Evolutionary conservation across 495 filamentous ascomycete species (phyloP).

Genomic region (Aspergillus indologenus): DNA sequence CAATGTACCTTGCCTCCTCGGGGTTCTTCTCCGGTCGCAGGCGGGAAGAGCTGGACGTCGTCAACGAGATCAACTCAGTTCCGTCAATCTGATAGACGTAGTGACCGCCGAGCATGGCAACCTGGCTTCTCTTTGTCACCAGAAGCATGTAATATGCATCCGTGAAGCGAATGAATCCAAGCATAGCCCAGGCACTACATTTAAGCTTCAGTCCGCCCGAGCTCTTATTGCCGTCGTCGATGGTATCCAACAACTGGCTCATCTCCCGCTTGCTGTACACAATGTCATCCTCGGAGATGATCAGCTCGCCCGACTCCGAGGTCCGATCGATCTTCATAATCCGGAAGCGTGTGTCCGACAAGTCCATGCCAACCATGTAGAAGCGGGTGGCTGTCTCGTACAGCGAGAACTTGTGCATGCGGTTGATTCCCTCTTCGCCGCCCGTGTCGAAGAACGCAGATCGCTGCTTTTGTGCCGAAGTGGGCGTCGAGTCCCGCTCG

Average conservation of each 20-base stretch:
- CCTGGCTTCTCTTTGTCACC: slow-evolving; percentile 92
- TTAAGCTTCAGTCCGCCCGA: slow-evolving; percentile 88
- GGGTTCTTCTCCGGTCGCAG: slow-evolving; percentile 77
- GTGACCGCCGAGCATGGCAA: slow-evolving; percentile 93
- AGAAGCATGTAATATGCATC: slow-evolving; percentile 97
- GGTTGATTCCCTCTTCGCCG: slow-evolving; percentile 66
- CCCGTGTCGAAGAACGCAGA: slow-evolving; percentile 53
- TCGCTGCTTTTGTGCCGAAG: slow-evolving; percentile 43
- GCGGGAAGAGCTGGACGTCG: slow-evolving; percentile 56
- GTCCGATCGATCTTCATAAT: slow-evolving; percentile 95
- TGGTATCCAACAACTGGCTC: slow-evolving; percentile 85
- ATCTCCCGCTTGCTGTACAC: slow-evolving; percentile 92
- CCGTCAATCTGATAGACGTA: slow-evolving; percentile 93
- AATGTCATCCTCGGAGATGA: slow-evolving; percentile 87
- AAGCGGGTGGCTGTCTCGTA: slow-evolving; percentile 92
- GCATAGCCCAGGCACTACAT: slow-evolving; percentile 87
- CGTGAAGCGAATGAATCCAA: slow-evolving; percentile 95
- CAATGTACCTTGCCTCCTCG: slow-evolving; percentile 85
- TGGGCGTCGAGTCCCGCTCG: slow-evolving; percentile 38
- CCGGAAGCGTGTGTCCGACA: slow-evolving; percentile 81
- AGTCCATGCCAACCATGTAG: slow-evolving; percentile 89
- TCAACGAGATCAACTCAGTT: slow-evolving; percentile 89
- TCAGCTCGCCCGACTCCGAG: slow-evolving; percentile 74
- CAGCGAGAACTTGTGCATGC: slow-evolving; percentile 93
- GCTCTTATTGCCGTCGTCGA: slow-evolving; percentile 91